Conservation (phyloP, 257 asterid genomes). For the Ophiorrhiza pumila region DNA sequence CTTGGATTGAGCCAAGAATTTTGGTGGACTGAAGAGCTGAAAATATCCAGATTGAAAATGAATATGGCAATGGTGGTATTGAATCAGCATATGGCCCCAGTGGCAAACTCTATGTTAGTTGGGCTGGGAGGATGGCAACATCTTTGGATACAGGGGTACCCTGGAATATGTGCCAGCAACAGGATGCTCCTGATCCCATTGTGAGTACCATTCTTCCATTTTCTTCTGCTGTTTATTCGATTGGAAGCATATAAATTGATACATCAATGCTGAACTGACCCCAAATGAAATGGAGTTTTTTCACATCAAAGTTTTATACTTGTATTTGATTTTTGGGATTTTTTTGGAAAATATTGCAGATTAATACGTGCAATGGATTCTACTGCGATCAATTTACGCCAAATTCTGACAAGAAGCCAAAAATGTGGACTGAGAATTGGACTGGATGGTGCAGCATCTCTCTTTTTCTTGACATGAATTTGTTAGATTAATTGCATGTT, state of each 20-base stretch:
- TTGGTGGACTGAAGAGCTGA: neutral
- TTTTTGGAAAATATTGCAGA: conserved; percentile 35
- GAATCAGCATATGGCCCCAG: conserved; percentile 46
- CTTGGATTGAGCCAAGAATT: neutral
- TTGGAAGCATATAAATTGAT: neutral
- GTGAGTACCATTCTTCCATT: conserved; percentile 36
- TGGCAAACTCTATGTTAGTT: conserved; percentile 68
- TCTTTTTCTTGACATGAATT: neutral
- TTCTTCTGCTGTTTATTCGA: neutral
- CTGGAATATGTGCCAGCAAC: conserved; percentile 96
- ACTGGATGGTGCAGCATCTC: conserved; percentile 67
- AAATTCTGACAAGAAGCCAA: conserved; percentile 67
- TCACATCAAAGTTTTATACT: neutral
- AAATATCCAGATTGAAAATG: conserved; percentile 74
- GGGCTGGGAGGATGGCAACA: conserved; percentile 93
- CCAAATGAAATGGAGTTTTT: neutral
- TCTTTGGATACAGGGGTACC: conserved; percentile 83
- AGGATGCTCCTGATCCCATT: conserved; percentile 79
- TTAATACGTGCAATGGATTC: conserved; percentile 92
- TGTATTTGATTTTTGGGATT: too few relatives aligned
- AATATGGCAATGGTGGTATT: conserved; percentile 64
- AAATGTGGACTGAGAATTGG: conserved; percentile 99
- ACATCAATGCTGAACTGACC: neutral
- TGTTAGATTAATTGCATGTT: conserved; percentile 11
- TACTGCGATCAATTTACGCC: conserved; percentile 92